Evolutionary conservation across 106 monocot species (phyloP).

Genomic region (Xerophyta viscosa): DNA sequence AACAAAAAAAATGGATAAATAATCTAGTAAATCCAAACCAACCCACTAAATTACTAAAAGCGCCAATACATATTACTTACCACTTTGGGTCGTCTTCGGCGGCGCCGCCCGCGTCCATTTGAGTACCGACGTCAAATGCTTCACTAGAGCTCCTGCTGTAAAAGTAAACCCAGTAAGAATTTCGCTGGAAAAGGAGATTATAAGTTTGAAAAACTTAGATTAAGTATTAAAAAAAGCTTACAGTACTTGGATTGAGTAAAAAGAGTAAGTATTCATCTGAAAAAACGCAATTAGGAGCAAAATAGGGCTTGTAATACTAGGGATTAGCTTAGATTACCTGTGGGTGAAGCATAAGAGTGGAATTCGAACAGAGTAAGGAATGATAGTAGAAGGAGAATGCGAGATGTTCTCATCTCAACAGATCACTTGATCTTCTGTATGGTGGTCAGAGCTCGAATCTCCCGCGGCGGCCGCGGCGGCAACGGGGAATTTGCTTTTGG

Average conservation of each 20-base stretch:
- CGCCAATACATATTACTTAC: conserved; percentile 12
- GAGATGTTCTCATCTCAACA: too few relatives aligned
- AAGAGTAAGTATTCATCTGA: too few relatives aligned
- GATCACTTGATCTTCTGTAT: too few relatives aligned
- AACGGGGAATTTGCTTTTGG: too few relatives aligned
- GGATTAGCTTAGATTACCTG: too few relatives aligned
- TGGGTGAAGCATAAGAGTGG: conserved; percentile 18
- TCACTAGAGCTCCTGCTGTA: conserved; percentile 37
- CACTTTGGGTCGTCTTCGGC: conserved; percentile 43
- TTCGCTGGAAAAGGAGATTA: neutral
- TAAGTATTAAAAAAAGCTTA: too few relatives aligned
- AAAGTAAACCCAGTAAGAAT: neutral
- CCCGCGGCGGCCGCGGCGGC: too few relatives aligned
- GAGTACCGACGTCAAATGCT: conserved; percentile 60
- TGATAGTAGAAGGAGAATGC: too few relatives aligned
- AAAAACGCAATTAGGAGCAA: neutral
- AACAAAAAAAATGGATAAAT: conserved; percentile 3
- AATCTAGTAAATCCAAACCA: neutral
- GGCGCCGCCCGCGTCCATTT: conserved; percentile 64
- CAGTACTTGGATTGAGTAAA: too few relatives aligned
- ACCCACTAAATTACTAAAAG: neutral
- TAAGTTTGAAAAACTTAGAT: neutral
- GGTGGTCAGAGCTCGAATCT: too few relatives aligned
- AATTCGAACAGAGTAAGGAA: conserved; percentile 1
- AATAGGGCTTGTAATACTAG: too few relatives aligned